Percentiles rank a stretch among this genome's conserved stretches.
Conservation (phyloP, 2,329 filamentous ascomycete genomes). For the Epichloe typhina region DNA sequence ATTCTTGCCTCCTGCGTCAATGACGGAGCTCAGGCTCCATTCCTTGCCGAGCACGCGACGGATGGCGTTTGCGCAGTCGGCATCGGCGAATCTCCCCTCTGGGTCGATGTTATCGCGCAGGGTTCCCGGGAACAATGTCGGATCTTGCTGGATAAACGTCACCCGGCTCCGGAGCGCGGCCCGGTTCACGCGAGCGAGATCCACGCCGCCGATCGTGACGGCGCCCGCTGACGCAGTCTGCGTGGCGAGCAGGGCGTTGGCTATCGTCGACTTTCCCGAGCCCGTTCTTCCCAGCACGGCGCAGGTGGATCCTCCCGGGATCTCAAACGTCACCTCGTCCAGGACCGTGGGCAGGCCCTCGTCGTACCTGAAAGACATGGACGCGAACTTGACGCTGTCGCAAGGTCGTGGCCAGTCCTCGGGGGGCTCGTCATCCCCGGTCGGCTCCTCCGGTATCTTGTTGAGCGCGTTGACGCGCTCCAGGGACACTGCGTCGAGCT, state of each 20-base stretch:
- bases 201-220: conserved; percentile 40
- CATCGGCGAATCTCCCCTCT: conserved; percentile 41
- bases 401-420: conserved; percentile 62
- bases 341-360: conserved; percentile 64
- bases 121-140: conserved; percentile 46
- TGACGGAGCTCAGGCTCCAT: conserved; percentile 34
- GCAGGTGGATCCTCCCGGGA: conserved; percentile 50
- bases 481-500: conserved; percentile 86
- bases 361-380: conserved; percentile 69
- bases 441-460: conserved; percentile 61
- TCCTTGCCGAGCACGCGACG: conserved; percentile 42
- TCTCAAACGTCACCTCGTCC: conserved; percentile 52
- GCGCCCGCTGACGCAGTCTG: conserved; percentile 35
- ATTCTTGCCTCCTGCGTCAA: conserved; percentile 48
- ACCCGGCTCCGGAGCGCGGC: conserved; percentile 42
- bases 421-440: conserved; percentile 58
- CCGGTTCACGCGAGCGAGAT: conserved; percentile 40
- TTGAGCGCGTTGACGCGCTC: conserved; percentile 76
- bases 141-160: conserved; percentile 52
- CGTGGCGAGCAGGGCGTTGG: conserved; percentile 44
- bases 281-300: conserved; percentile 71
- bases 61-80: conserved; percentile 37
- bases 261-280: conserved; percentile 73
- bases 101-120: conserved; percentile 57
- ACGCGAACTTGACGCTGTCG: conserved; percentile 62